Evolutionary conservation across 176 grass and related monocot genomes (phyloP).

Genomic region (Phoenix dactylifera): DNA sequence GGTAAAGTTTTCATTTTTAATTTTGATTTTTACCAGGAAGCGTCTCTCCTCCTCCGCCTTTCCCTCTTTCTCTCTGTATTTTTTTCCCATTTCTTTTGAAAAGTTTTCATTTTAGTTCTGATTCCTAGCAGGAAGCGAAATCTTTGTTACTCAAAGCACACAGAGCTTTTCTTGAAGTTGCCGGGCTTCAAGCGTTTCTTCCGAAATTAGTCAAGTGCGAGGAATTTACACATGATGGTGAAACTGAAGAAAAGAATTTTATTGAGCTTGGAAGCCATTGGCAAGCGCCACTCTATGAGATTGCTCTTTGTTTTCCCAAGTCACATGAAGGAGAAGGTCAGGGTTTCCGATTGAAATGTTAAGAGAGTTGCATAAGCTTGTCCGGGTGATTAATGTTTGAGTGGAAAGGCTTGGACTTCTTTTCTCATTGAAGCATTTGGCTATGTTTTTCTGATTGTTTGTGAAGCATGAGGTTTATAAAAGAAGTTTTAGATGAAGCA

Average conservation of each 20-base stretch:
- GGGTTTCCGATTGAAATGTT: neutral
- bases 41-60: too few relatives aligned
- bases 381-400: too few relatives aligned
- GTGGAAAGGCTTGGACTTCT: too few relatives aligned
- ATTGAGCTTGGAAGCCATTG: constrained; percentile 59
- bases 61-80: neutral
- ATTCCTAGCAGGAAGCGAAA: constrained; percentile 41
- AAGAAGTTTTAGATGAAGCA: too few relatives aligned
- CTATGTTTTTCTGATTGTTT: too few relatives aligned
- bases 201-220: constrained; percentile 28
- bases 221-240: neutral
- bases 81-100: constrained; percentile 3
- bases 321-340: constrained; percentile 34
- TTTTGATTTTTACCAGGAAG: too few relatives aligned
- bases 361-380: too few relatives aligned
- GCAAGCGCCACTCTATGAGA: constrained; percentile 66
- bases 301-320: constrained; percentile 33
- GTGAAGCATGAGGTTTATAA: too few relatives aligned
- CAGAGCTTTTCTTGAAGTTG: constrained; percentile 35
- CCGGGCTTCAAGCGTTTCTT: constrained; percentile 44
- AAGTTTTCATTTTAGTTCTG: too few relatives aligned
- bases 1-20: neutral
- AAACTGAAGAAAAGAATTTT: constrained; percentile 41
- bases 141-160: constrained; percentile 46
- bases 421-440: too few relatives aligned